Base-by-base conservation (phyloP, 345 rosid genomes). In the Ceriops tagal region DNA sequence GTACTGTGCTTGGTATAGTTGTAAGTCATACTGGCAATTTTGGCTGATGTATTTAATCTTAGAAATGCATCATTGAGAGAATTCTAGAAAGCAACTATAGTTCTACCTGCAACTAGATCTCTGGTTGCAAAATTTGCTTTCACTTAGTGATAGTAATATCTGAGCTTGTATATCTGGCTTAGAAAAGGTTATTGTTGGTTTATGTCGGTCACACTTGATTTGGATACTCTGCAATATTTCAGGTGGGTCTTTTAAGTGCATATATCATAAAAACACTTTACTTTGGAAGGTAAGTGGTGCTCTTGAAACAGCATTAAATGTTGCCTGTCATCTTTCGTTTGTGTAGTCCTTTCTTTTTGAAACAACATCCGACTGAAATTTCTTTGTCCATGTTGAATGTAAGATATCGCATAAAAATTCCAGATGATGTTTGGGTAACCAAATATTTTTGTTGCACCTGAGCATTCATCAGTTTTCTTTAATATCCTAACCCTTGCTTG, bases 211-310 rank as follows among this genome's bases (percentile, higher is more conserved):
- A 60, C 15, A 21, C 19, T 52, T 68, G 74, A 61, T 75, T 56
- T 46, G 22, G 21, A 49, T 30, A 31, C 35, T 1, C 61, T 62
- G 32, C 61, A 34, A 61, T 70, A 64, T 76, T 83, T 70, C 88
- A 84, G 89, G 80, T 67, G 4, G 89, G 91, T 26, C 89, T 86
- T 71, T 62, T 86, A 63, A 86, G 89, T 72, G 91, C 89, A 65
- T 88, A 22, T 68, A 83, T 88, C 80, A 88, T 88, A 64, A 88
- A 88, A 76, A 73, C 86, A 1, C 85, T 88, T 27, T 86, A 82
- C 72, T 84, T 88, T 66, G 87, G 86, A 82, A 84, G 93, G 90
- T 88, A 69, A 31, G 37, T 13, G 0, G 13, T 11, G 2, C 31
- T 28, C 16, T 63, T 24, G 26, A 24, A 24, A 24, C 26, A 20